These are phyloP conservation scores for Boletellus ananas DNA, from an alignment of 768 basidiomycete species.

Conservation along the genomic window DNA sequence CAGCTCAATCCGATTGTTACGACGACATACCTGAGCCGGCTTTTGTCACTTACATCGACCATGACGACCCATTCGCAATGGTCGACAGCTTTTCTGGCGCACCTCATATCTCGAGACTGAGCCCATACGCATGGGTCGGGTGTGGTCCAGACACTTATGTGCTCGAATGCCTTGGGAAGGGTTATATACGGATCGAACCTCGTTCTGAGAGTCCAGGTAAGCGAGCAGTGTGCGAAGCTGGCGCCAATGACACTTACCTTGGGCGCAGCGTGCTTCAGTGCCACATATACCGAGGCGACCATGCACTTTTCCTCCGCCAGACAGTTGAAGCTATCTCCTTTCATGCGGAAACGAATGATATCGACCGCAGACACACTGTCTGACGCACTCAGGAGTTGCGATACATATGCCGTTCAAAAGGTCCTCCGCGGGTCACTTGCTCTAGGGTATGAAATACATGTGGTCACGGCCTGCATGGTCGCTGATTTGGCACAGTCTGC, in stretches of 20 bases:
- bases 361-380: constrained; percentile 50
- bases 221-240: neutral
- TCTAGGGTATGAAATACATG: constrained; percentile 41
- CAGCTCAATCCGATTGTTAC: constrained; percentile 17
- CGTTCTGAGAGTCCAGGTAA: constrained; percentile 35
- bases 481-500: constrained; percentile 40
- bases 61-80: constrained; percentile 69
- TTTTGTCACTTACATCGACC: constrained; percentile 70
- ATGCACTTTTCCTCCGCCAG: constrained; percentile 43
- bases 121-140: constrained; percentile 71
- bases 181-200: constrained; percentile 61
- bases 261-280: constrained; percentile 38
- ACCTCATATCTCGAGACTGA: constrained; percentile 53
- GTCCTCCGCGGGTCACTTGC: constrained; percentile 48
- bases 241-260: constrained; percentile 3
- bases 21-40: constrained; percentile 49
- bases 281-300: constrained; percentile 52
- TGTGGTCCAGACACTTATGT: constrained; percentile 71
- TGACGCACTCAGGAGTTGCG: constrained; percentile 64
- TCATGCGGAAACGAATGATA: constrained; percentile 48
- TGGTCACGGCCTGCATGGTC: neutral
- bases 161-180: constrained; percentile 69
- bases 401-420: constrained; percentile 58
- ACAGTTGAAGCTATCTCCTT: constrained; percentile 49
- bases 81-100: constrained; percentile 47